Evolutionary conservation across 352 stramenopile species (phyloP).

Genomic region (Pythium diclinum): DNA sequence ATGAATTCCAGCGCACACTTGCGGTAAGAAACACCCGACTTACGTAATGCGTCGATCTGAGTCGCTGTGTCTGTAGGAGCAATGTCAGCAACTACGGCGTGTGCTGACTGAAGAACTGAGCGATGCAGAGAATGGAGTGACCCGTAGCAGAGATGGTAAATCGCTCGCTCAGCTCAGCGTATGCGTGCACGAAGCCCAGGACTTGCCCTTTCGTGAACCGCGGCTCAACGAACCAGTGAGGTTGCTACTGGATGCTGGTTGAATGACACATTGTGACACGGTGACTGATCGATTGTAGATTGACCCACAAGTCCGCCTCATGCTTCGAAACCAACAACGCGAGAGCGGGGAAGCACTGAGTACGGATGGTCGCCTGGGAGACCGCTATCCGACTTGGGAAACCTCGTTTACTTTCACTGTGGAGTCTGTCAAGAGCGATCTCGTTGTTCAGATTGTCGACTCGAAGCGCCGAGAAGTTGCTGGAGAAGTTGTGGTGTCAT

Average conservation of each 20-base stretch:
- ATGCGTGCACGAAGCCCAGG: conserved; percentile 38
- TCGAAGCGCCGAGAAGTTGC: conserved; percentile 41
- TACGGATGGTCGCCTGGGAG: conserved; percentile 40
- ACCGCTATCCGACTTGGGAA: conserved; percentile 49
- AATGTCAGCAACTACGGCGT: conserved; percentile 23
- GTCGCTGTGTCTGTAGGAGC: background rate
- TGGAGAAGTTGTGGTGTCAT: conserved; percentile 41
- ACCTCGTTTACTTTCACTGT: conserved; percentile 35
- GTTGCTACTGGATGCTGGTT: background rate
- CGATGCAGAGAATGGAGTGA: conserved; percentile 15
- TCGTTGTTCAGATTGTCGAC: conserved; percentile 57
- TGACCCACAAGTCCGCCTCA: conserved; percentile 50
- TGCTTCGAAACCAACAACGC: conserved; percentile 18
- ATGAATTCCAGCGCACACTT: conserved; percentile 19
- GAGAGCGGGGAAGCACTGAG: conserved; percentile 10
- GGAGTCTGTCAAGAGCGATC: conserved; percentile 37
- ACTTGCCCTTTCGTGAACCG: conserved; percentile 51
- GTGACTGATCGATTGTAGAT: conserved; percentile 33
- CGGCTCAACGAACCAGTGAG: conserved; percentile 42
- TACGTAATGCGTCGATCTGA: background rate
- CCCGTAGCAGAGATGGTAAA: conserved; percentile 2
- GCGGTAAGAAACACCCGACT: background rate
- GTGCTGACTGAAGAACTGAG: conserved; percentile 4
- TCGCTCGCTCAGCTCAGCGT: conserved; percentile 37
- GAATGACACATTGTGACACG: background rate